Conservation (phyloP, 805 yeast species). For the Hanseniaspora thailandica region DNA sequence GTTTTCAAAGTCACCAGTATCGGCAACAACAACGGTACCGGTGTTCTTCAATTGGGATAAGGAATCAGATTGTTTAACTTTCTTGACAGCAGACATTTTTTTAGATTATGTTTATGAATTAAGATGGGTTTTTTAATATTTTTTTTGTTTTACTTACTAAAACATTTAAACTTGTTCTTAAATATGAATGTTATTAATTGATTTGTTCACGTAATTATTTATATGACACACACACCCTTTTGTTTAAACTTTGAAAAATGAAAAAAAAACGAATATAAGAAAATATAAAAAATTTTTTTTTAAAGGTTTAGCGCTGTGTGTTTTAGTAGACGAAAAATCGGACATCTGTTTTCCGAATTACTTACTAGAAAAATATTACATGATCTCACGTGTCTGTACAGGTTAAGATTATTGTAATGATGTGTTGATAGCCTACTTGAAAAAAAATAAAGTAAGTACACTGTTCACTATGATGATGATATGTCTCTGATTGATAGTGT, state of each 20-base stretch:
- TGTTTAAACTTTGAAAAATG: no score
- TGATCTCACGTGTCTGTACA: no score
- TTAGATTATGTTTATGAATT: not conserved
- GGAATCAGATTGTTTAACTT: constrained; percentile 44
- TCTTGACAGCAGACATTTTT: constrained; percentile 24
- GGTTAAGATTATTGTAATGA: no score
- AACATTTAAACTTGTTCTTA: no score
- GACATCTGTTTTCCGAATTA: not conserved
- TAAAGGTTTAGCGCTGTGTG: not conserved
- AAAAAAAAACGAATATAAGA: no score
- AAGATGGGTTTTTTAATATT: not conserved
- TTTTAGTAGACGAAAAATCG: not conserved
- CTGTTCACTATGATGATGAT: no score
- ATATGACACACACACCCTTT: no score
- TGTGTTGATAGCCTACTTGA: no score
- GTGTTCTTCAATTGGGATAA: constrained; percentile 87
- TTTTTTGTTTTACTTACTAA: constrained; percentile 14
- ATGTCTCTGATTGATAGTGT: no score
- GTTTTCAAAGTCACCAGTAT: constrained; percentile 96
- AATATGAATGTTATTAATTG: no score
- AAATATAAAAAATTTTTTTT: not conserved
- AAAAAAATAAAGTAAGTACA: no score
- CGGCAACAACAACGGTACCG: constrained; percentile 95
- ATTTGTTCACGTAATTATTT: not conserved
- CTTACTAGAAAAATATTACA: no score